These are phyloP conservation scores for Pythium folliculosum DNA, from an alignment of 352 stramenopile species.

Conservation along the genomic window DNA sequence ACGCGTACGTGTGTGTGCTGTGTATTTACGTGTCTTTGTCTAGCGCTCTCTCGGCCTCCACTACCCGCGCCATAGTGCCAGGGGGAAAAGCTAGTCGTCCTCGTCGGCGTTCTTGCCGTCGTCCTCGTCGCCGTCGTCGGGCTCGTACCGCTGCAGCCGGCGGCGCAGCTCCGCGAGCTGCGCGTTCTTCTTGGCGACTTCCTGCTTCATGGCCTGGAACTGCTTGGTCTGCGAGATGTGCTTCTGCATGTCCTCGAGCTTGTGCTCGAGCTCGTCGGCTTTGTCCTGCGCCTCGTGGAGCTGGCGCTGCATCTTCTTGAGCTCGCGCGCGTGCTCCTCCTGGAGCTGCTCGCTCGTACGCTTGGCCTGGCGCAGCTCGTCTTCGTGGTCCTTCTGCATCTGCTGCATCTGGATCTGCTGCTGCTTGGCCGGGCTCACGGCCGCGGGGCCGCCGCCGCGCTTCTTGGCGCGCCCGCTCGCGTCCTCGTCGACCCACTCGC, in stretches of 20 bases:
- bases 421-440: conserved; percentile 23
- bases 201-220: conserved; percentile 84
- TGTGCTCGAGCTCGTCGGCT: conserved; percentile 56
- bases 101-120: conserved; percentile 55
- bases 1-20: not conserved
- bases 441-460: not conserved
- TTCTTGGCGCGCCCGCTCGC: conserved; percentile 14
- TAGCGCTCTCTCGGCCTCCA: not conserved
- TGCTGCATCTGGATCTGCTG: conserved; percentile 14
- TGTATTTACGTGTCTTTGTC: not conserved
- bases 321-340: conserved; percentile 53
- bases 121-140: conserved; percentile 50
- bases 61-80: not conserved
- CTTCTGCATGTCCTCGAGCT: conserved; percentile 60
- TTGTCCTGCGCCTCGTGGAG: conserved; percentile 52
- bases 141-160: conserved; percentile 78
- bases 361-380: conserved; percentile 61
- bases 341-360: conserved; percentile 48
- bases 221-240: conserved; percentile 80
- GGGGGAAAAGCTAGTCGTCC: conserved; percentile 28
- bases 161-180: conserved; percentile 66
- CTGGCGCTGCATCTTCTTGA: conserved; percentile 58
- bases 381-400: conserved; percentile 40
- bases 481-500: conserved; percentile 61
- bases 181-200: conserved; percentile 84